A percentile compares a stretch with the other conserved stretches of the same genome.
Conservation (phyloP, 176 grass and related monocot genomes). For the Phoenix roebelenii region DNA sequence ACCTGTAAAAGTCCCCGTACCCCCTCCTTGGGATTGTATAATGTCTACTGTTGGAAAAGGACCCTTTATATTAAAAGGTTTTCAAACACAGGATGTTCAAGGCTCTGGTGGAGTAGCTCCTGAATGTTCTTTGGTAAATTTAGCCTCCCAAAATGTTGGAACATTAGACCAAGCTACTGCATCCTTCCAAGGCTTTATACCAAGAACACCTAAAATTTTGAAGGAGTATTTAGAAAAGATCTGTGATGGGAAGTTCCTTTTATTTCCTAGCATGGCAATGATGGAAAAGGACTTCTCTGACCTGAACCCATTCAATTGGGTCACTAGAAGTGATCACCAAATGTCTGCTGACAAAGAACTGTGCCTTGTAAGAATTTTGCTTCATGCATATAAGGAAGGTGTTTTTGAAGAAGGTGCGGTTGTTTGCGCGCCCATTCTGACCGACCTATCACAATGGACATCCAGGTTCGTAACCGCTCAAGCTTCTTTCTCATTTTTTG, state of each 20-base stretch:
- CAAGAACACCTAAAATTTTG: slow-evolving; percentile 43
- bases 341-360: slow-evolving; percentile 16
- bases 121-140: slow-evolving; percentile 5
- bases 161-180: slow-evolving; percentile 4
- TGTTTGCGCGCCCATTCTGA: slow-evolving; percentile 55
- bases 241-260: slow-evolving; percentile 23
- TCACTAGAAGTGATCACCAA: slow-evolving; percentile 6
- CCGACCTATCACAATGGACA: slow-evolving; percentile 72
- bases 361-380: slow-evolving; percentile 61
- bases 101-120: slow-evolving; percentile 11
- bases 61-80: slow-evolving; percentile 17
- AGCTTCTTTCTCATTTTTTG: slow-evolving; percentile 4
- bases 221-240: slow-evolving; percentile 38
- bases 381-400: slow-evolving; percentile 64
- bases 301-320: slow-evolving; percentile 2
- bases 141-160: slow-evolving; percentile 16
- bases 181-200: slow-evolving; percentile 33
- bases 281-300: not conserved
- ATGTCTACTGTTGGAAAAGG: slow-evolving; percentile 23
- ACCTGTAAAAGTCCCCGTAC: slow-evolving; percentile 39
- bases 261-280: slow-evolving; percentile 13
- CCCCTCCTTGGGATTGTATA: slow-evolving; percentile 60
- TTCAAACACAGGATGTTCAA: slow-evolving; percentile 12
- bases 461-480: slow-evolving; percentile 32
- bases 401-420: slow-evolving; percentile 77